Percentiles rank a stretch among this genome's conserved stretches.
Evolutionary conservation across 345 rosid species (phyloP).

Genomic region (Hevea brasiliensis): DNA sequence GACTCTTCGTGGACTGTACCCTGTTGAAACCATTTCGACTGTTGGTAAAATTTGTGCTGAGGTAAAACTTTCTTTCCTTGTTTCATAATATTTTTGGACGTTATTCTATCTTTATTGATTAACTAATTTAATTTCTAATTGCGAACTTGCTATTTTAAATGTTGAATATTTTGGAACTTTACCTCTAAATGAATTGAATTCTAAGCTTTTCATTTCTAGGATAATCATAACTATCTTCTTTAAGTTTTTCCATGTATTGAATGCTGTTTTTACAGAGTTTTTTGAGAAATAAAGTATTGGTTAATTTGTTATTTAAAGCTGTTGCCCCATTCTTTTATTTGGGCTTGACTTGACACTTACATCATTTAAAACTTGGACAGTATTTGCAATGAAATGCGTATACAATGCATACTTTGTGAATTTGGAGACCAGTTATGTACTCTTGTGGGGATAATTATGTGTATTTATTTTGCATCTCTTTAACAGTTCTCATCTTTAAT

Average conservation of each 20-base stretch:
- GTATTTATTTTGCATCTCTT: neutral
- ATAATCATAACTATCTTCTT: neutral
- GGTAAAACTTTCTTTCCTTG: slow-evolving; percentile 40
- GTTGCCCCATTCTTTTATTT: too few species aligned
- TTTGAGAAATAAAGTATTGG: too few species aligned
- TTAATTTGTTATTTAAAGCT: too few species aligned
- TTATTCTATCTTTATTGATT: neutral
- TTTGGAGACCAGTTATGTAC: neutral
- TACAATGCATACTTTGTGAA: neutral
- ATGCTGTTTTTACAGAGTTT: too few species aligned
- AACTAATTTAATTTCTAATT: neutral
- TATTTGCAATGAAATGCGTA: neutral
- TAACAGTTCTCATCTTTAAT: neutral
- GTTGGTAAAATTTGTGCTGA: slow-evolving; percentile 93
- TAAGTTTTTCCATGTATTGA: neutral
- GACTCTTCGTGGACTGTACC: slow-evolving; percentile 89
- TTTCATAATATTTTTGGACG: neutral
- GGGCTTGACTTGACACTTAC: too few species aligned
- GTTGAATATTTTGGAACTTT: neutral
- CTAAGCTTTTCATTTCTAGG: neutral
- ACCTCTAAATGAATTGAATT: too few species aligned
- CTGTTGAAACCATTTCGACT: slow-evolving; percentile 81
- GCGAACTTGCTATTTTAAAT: neutral
- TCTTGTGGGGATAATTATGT: neutral
- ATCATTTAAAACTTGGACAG: too few species aligned